These are phyloP conservation scores for Ophiosphaerella korrae DNA, from an alignment of 2,329 filamentous ascomycete genomes.

Conservation along the genomic window DNA sequence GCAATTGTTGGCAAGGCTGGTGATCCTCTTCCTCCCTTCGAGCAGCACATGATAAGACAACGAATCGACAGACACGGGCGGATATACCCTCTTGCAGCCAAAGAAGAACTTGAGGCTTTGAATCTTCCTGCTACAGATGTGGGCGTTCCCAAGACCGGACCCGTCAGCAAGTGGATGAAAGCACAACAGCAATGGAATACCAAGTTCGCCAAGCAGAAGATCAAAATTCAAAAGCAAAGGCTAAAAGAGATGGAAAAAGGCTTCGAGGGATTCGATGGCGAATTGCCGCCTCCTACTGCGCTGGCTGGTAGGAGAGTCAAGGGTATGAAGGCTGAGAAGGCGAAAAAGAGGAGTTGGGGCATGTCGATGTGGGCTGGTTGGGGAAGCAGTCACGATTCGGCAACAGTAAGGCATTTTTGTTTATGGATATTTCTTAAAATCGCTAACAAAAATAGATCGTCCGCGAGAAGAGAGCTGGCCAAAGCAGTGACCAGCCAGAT, in stretches of 20 bases:
- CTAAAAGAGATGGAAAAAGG: constrained; percentile 74
- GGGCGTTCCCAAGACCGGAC: constrained; percentile 78
- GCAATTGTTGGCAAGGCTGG: constrained; percentile 78
- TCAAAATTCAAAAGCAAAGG: constrained; percentile 73
- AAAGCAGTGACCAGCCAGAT: constrained; percentile 17
- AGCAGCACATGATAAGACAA: constrained; percentile 89
- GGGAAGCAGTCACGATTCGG: constrained; percentile 87
- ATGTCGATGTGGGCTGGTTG: constrained; percentile 84
- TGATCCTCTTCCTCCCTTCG: constrained; percentile 79
- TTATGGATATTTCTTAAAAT: neutral
- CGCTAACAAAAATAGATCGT: constrained; percentile 30
- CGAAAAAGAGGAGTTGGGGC: constrained; percentile 71
- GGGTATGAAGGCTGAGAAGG: constrained; percentile 54
- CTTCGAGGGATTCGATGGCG: constrained; percentile 72
- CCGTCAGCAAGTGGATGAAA: constrained; percentile 81
- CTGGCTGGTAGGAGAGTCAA: constrained; percentile 71
- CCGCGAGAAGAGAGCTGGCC: constrained; percentile 41
- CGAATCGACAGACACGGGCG: constrained; percentile 78
- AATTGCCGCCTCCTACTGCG: constrained; percentile 82
- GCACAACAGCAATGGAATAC: constrained; percentile 75
- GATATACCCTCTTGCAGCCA: constrained; percentile 69
- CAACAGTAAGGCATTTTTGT: constrained; percentile 59
- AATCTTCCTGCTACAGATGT: constrained; percentile 68
- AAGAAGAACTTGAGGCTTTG: constrained; percentile 69
- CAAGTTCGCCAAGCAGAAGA: constrained; percentile 71